phyloP scores from a whole-genome alignment of 306 rosid genomes.

The Vicia villosa region DNA sequence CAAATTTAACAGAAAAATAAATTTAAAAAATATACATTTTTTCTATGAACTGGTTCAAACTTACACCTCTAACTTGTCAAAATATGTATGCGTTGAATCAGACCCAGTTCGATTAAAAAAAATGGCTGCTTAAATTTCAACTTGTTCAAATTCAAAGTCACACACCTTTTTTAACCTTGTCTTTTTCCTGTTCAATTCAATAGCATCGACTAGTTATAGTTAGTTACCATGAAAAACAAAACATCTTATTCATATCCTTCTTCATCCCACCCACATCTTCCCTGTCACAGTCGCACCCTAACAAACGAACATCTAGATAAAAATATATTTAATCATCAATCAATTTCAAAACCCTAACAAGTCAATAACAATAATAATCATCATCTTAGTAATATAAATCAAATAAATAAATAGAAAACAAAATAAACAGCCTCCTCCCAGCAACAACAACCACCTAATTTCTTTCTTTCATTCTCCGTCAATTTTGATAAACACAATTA shows the following conservation, averaged over 20 bases:
- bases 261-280: constrained; percentile 28
- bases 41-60: constrained; percentile 12
- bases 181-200: constrained; percentile 20
- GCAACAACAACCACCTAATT: neutral
- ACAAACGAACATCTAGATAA: constrained; percentile 29
- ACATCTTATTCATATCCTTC: constrained; percentile 4
- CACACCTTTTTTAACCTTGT: constrained; percentile 5
- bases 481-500: neutral
- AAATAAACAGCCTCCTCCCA: constrained; percentile 14
- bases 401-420: neutral
- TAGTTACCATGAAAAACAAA: neutral
- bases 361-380: neutral
- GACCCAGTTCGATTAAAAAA: neutral
- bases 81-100: constrained; percentile 6
- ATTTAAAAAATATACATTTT: neutral
- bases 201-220: neutral
- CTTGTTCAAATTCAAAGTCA: neutral
- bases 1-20: constrained; percentile 4
- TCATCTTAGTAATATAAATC: neutral
- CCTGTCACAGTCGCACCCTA: constrained; percentile 39
- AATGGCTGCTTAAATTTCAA: constrained; percentile 17
- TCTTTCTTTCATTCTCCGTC: neutral
- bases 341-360: neutral
- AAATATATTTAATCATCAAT: constrained; percentile 15
- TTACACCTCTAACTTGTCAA: neutral